Evolutionary conservation across 345 rosid genomes (phyloP).

Genomic region (Camelina hispida): DNA sequence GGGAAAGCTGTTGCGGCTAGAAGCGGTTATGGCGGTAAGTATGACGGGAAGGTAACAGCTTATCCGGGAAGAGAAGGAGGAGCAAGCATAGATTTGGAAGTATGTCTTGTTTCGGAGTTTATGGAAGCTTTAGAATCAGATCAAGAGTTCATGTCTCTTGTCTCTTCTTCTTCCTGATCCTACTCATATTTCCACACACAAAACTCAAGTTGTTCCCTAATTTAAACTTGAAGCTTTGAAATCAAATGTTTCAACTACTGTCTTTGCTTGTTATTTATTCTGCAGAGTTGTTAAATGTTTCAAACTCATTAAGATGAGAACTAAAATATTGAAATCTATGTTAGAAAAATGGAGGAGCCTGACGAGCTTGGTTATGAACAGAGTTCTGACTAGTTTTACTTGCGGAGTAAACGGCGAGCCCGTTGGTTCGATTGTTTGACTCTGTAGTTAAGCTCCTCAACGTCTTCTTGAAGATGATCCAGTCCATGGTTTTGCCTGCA

Average conservation of each 20-base stretch:
- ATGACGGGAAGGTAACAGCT: conserved; percentile 62
- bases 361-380: conserved; percentile 23
- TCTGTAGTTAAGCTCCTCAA: conserved; percentile 68
- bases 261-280: conserved; percentile 1
- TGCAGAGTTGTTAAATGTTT: conserved; percentile 8
- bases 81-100: conserved; percentile 71
- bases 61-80: conserved; percentile 76
- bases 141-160: conserved; percentile 52
- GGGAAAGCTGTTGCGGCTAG: conserved; percentile 72
- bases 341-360: conserved; percentile 26
- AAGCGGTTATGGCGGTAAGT: conserved; percentile 71
- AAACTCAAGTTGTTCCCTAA: not conserved
- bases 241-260: conserved; percentile 8
- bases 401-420: conserved; percentile 70
- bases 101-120: conserved; percentile 57
- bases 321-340: conserved; percentile 12
- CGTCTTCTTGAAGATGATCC: conserved; percentile 66
- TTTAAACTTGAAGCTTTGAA: not conserved
- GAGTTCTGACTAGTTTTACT: conserved; percentile 49
- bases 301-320: conserved; percentile 10
- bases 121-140: conserved; percentile 73
- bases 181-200: conserved; percentile 1
- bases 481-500: conserved; percentile 74
- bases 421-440: conserved; percentile 66
- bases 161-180: conserved; percentile 30